Conservation (phyloP, 805 yeast genomes). For the Kregervanrija fluxuum region DNA sequence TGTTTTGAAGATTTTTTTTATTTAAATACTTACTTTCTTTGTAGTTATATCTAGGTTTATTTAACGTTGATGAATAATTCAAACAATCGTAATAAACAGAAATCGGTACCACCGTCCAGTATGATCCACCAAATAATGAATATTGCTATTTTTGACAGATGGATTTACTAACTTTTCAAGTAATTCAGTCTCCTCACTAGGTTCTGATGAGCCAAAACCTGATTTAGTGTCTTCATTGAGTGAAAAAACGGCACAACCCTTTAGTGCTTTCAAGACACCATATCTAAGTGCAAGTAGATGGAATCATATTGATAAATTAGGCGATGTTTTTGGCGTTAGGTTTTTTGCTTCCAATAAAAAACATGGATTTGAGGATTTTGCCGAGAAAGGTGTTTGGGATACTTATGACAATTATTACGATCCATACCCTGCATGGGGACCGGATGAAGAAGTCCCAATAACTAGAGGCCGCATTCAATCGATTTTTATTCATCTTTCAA, state of each 20-base stretch:
- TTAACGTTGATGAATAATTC: no score
- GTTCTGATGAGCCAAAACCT: background rate
- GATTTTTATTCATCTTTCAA: conserved; percentile 44
- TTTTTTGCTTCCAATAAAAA: conserved; percentile 26
- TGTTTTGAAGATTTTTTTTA: no score
- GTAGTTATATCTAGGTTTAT: no score
- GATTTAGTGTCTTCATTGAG: conserved; percentile 19
- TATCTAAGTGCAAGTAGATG: conserved; percentile 35
- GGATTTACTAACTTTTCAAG: background rate
- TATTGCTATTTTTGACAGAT: no score
- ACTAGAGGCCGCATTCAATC: conserved; percentile 47
- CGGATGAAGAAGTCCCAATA: conserved; percentile 38
- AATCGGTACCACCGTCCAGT: no score
- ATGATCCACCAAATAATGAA: no score
- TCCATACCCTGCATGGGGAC: conserved; percentile 49
- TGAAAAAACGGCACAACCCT: conserved; percentile 24
- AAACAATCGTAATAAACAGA: no score
- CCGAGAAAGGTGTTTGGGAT: conserved; percentile 31
- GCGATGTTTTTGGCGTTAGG: conserved; percentile 26
- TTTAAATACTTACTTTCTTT: no score
- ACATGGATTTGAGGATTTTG: conserved; percentile 22
- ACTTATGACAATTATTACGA: conserved; percentile 38
- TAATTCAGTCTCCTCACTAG: background rate
- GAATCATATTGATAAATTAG: conserved; percentile 32
- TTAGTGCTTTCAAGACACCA: conserved; percentile 41